A percentile compares a stretch with the other conserved stretches of the same genome.
Evolutionary conservation across 2,329 filamentous ascomycete species (phyloP).

Genomic region (Mycocentrospora acerina): DNA sequence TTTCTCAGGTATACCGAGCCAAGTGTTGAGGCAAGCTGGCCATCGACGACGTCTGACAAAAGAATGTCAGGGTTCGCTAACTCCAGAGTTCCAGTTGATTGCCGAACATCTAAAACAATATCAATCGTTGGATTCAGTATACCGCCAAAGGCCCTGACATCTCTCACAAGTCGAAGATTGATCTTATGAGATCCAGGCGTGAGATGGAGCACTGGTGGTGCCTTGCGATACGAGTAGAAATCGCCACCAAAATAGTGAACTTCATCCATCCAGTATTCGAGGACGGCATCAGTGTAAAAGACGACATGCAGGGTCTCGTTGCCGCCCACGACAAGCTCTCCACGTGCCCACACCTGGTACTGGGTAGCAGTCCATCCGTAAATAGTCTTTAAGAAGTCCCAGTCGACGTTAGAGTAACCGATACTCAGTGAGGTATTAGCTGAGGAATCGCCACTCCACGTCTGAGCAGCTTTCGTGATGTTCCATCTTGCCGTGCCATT

Average conservation of each 20-base stretch:
- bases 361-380: slow-evolving; percentile 63
- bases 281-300: slow-evolving; percentile 50
- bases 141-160: slow-evolving; percentile 59
- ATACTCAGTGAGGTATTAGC: slow-evolving; percentile 47
- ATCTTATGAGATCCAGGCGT: slow-evolving; percentile 53
- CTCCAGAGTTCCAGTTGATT: slow-evolving; percentile 30
- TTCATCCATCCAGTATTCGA: slow-evolving; percentile 57
- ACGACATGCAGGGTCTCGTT: slow-evolving; percentile 39
- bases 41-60: slow-evolving; percentile 55
- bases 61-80: slow-evolving; percentile 42
- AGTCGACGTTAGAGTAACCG: slow-evolving; percentile 54
- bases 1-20: slow-evolving; percentile 56
- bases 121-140: slow-evolving; percentile 50
- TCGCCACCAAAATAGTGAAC: slow-evolving; percentile 59
- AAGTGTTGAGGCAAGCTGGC: slow-evolving; percentile 49
- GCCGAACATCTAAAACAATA: slow-evolving; percentile 34
- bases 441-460: slow-evolving; percentile 21
- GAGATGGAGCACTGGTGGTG: slow-evolving; percentile 54
- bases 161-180: slow-evolving; percentile 56
- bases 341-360: slow-evolving; percentile 60
- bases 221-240: slow-evolving; percentile 54
- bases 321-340: slow-evolving; percentile 46
- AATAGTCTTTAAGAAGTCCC: slow-evolving; percentile 53
- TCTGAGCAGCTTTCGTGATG: slow-evolving; percentile 35
- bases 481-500: slow-evolving; percentile 57